phyloP scores from a whole-genome alignment of 2,329 filamentous ascomycete genomes.

The Fusarium sp. region DNA sequence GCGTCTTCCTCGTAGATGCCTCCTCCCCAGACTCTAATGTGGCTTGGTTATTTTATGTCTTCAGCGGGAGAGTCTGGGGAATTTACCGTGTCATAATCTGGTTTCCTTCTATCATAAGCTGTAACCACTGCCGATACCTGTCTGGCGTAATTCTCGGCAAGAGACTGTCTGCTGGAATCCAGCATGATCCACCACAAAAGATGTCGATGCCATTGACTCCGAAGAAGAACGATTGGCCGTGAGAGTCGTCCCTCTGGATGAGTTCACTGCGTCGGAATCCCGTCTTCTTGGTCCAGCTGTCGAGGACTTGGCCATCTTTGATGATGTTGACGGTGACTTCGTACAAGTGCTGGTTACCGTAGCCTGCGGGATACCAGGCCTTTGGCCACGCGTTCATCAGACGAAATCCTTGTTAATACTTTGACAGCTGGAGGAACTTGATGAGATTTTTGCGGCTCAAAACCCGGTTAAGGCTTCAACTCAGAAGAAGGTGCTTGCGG shows the following conservation, averaged over 20 bases:
- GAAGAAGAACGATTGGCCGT: conserved; percentile 80
- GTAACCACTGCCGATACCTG: conserved; percentile 79
- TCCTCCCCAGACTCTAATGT: conserved; percentile 78
- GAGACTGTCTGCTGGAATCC: conserved; percentile 88
- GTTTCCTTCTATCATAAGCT: conserved; percentile 80
- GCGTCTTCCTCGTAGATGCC: conserved; percentile 82
- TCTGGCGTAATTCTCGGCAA: conserved; percentile 75
- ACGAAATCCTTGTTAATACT: not conserved
- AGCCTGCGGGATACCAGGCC: conserved; percentile 81
- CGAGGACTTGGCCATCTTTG: conserved; percentile 57
- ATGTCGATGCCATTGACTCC: conserved; percentile 80
- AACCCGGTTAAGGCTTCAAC: not conserved
- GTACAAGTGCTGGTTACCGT: conserved; percentile 81
- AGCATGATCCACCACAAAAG: conserved; percentile 86
- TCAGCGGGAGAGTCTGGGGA: not conserved
- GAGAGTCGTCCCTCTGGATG: conserved; percentile 64
- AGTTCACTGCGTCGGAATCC: conserved; percentile 76
- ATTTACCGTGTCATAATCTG: conserved; percentile 72
- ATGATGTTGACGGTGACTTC: conserved; percentile 72
- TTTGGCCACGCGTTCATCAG: conserved; percentile 58
- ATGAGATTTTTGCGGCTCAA: not conserved
- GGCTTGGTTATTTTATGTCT: not conserved
- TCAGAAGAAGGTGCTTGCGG: not conserved
- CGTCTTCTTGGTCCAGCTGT: conserved; percentile 71
- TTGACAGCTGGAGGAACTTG: not conserved